Evolutionary conservation across 495 filamentous ascomycete species (phyloP).

Genomic region (Lindgomyces ingoldianus): DNA sequence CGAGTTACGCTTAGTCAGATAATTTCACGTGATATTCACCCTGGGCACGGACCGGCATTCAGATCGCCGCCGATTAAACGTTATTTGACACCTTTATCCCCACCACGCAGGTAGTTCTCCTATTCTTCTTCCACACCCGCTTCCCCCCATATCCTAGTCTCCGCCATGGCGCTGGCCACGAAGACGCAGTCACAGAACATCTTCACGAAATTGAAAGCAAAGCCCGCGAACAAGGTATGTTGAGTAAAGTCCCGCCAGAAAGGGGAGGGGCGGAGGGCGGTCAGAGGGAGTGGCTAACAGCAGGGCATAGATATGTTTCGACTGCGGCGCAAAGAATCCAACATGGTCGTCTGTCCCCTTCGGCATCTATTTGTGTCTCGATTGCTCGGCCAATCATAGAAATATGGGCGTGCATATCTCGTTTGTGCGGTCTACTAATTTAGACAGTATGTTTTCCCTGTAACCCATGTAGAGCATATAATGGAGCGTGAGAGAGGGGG

Average conservation of each 20-base stretch:
- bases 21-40: too few species aligned
- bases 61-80: not conserved
- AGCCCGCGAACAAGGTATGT: conserved; percentile 88
- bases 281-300: conserved; percentile 12
- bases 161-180: conserved; percentile 75
- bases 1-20: too few species aligned
- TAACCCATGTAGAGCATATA: not conserved
- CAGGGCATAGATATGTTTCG: conserved; percentile 71
- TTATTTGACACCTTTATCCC: conserved; percentile 10
- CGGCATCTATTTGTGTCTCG: conserved; percentile 96
- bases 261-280: not conserved
- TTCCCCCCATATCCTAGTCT: not conserved
- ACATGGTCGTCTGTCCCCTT: conserved; percentile 98
- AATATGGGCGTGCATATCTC: conserved; percentile 68
- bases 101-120: conserved; percentile 9
- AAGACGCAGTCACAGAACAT: conserved; percentile 96
- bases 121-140: not conserved
- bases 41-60: too few species aligned
- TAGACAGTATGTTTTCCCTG: conserved; percentile 77
- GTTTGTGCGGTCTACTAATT: conserved; percentile 96
- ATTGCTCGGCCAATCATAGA: conserved; percentile 69
- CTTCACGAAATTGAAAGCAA: conserved; percentile 94
- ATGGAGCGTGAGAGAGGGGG: conserved; percentile 26
- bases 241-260: conserved; percentile 2
- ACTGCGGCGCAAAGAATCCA: conserved; percentile 94